Conservation (phyloP, 805 yeast species). For the Saturnispora dispora region DNA sequence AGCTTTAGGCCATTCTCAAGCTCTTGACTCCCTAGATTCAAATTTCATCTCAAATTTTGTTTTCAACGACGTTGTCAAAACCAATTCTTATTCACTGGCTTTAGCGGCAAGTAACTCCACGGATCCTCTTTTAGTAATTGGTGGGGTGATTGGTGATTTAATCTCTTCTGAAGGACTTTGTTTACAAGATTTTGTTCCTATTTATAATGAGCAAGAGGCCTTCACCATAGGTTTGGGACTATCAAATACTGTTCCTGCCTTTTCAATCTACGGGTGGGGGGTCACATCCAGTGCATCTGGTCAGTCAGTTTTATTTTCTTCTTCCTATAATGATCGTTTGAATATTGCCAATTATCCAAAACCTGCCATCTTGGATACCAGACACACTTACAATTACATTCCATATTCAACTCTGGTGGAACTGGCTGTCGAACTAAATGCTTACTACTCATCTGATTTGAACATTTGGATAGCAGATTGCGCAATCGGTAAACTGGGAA, state of each 20-base stretch:
- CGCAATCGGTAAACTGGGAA: conserved; percentile 40
- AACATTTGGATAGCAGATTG: conserved; percentile 59
- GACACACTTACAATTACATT: conserved; percentile 39
- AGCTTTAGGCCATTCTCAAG: conserved; percentile 31
- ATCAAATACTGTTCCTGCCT: conserved; percentile 28
- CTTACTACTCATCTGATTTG: conserved; percentile 41
- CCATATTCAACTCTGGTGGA: conserved; percentile 50
- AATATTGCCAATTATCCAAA: conserved; percentile 29
- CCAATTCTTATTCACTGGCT: conserved; percentile 39
- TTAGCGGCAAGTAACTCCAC: conserved; percentile 21
- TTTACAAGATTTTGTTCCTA: conserved; percentile 42
- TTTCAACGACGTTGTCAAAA: conserved; percentile 23
- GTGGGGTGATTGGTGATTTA: conserved; percentile 45
- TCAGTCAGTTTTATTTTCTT: conserved; percentile 20
- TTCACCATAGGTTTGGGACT: conserved; percentile 11
- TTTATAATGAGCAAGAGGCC: conserved; percentile 15
- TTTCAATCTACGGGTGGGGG: conserved; percentile 38
- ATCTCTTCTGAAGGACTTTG: conserved; percentile 37
- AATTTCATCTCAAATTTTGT: conserved; percentile 30
- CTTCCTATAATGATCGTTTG: conserved; percentile 34
- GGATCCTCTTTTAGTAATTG: conserved; percentile 39
- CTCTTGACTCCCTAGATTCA: conserved; percentile 15
- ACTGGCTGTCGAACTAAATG: conserved; percentile 62
- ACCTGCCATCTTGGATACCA: conserved; percentile 54
- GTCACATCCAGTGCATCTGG: conserved; percentile 29